Base-by-base conservation (phyloP, 2,329 filamentous ascomycete species). In the Chrysoporthe puriensis region DNA sequence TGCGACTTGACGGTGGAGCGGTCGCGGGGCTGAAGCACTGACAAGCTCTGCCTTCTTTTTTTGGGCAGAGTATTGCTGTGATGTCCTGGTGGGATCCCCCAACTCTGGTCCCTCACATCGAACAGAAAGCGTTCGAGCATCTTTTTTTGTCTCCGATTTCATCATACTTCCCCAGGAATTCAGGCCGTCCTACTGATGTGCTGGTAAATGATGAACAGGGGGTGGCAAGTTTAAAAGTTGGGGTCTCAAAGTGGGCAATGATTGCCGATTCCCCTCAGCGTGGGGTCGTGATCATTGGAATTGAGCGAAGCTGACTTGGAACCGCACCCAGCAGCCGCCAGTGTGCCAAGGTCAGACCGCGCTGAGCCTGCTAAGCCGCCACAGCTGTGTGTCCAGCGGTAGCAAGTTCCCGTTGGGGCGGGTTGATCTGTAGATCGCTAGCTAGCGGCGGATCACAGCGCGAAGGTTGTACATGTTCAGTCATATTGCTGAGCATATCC, bases 181-280 rank as follows among this genome's bases (percentile, higher is more conserved):
- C 42, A 52, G n/a, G 34, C 34, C 6, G 50, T 44, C 6, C 21
- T 40, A 40, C 11, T 16, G n/a, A 13, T 21, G 34, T 52, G 57
- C 52, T 52, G 56, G 63, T 21, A 44, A 60, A 48, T 56, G 69
- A 69, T 70, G 56, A 44, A 56, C 69, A 70, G 69, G 69, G 62
- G 69, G 69, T 70, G 69, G 69, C 69, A 63, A 70, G 64, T 70
- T 58, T 34, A 42, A 66, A 70, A 68, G 58, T 34, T 16, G 62
- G 65, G 62, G 50, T 46, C 43, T 18, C 4, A 26, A 32, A 54
- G 36, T 43, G 21, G 62, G 57, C 52, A 68, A 34, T 58, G 66
- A 65, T 65, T 58, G 66, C 21, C 58, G 62, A 48, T 56, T 46
- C 44, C 13, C 14, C 26, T 52, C 21, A 36, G 32, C 21, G 43